A percentile compares a stretch with the other conserved stretches of the same genome.
Evolutionary conservation across 2,329 filamentous ascomycete species (phyloP).

Genomic region (Diaporthe ilicicola): DNA sequence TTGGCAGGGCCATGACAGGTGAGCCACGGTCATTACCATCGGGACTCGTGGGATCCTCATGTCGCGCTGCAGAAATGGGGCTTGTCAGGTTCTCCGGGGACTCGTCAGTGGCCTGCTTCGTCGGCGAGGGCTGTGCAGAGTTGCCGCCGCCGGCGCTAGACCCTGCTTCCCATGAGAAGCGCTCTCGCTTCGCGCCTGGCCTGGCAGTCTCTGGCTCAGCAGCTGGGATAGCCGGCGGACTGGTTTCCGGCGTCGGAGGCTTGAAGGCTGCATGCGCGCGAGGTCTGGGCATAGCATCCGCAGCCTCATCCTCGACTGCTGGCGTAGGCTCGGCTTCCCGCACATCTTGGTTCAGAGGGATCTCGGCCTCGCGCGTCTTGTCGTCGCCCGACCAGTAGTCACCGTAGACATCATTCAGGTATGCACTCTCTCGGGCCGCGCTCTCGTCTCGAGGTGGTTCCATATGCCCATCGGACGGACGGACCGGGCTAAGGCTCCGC

Average conservation of each 20-base stretch:
- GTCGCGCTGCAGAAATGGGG: neutral
- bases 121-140: neutral
- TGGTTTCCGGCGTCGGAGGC: neutral
- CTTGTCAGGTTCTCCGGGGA: neutral
- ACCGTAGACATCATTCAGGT: slow-evolving; percentile 72
- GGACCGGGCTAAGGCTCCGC: slow-evolving; percentile 67
- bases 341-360: neutral
- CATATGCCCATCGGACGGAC: slow-evolving; percentile 36
- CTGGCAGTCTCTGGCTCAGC: slow-evolving; percentile 18
- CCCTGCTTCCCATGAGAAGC: slow-evolving; percentile 55
- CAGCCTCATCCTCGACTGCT: neutral
- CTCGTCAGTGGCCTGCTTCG: neutral
- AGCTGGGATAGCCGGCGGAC: neutral
- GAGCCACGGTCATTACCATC: slow-evolving; percentile 18
- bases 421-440: slow-evolving; percentile 64
- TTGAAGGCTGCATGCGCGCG: neutral
- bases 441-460: slow-evolving; percentile 21
- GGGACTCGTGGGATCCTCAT: slow-evolving; percentile 16
- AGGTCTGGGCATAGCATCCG: neutral
- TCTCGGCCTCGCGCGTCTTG: slow-evolving; percentile 36
- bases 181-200: slow-evolving; percentile 34
- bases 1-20: slow-evolving; percentile 26
- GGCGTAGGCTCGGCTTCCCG: neutral
- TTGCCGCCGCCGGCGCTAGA: slow-evolving; percentile 36
- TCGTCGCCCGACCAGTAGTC: slow-evolving; percentile 69